Conservation (phyloP, 1,284 basidiomycete genomes). For the Ceratobasidium papillatum region DNA sequence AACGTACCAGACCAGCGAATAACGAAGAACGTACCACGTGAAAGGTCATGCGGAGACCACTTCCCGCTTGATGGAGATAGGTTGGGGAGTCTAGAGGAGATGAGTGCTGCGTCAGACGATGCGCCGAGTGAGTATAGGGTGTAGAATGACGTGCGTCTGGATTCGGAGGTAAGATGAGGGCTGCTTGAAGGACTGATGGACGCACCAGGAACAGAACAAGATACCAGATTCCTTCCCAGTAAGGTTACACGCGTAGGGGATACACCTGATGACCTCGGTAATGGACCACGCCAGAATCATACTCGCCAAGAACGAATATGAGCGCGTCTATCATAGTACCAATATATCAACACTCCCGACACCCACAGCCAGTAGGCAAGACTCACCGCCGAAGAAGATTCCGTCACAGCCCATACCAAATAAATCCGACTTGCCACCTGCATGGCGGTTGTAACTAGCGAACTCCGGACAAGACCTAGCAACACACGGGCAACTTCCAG, state of each 20-base stretch:
- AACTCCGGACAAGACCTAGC: slow-evolving; percentile 84
- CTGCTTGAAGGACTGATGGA: not conserved
- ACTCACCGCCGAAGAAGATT: slow-evolving; percentile 59
- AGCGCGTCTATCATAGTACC: slow-evolving; percentile 63
- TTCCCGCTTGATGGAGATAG: slow-evolving; percentile 51
- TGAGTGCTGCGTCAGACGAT: slow-evolving; percentile 86
- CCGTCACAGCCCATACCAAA: slow-evolving; percentile 86
- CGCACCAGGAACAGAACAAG: slow-evolving; percentile 57
- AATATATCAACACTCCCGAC: not conserved
- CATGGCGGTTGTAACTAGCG: slow-evolving; percentile 80
- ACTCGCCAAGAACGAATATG: slow-evolving; percentile 83
- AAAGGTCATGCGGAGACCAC: slow-evolving; percentile 59
- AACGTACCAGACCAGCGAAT: slow-evolving; percentile 91
- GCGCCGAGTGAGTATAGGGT: slow-evolving; percentile 93
- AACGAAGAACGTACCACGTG: slow-evolving; percentile 72
- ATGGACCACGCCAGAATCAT: slow-evolving; percentile 95
- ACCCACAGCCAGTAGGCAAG: not conserved
- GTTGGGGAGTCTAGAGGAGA: slow-evolving; percentile 77
- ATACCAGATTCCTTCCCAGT: slow-evolving; percentile 57
- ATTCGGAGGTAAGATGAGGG: slow-evolving; percentile 43
- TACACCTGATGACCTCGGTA: slow-evolving; percentile 92
- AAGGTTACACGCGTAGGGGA: slow-evolving; percentile 84
- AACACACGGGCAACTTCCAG: slow-evolving; percentile 86
- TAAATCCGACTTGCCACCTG: slow-evolving; percentile 90
- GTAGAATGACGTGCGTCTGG: slow-evolving; percentile 90